Evolutionary conservation across 139 green algal species (phyloP).

Genomic region (Dunaliella sp.): DNA sequence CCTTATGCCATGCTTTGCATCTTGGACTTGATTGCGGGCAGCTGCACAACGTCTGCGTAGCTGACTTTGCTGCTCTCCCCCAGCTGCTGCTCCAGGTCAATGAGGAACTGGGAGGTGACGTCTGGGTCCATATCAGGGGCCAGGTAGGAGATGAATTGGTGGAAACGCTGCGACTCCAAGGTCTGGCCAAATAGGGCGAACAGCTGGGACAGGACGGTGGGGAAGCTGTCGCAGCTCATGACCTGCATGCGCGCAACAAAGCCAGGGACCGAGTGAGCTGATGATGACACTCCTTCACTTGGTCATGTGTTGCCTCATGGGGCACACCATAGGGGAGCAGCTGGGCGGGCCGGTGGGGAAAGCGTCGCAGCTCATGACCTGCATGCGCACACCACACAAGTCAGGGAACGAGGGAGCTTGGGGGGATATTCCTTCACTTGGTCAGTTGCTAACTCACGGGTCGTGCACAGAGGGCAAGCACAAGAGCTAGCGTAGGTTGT

Average conservation of each 20-base stretch:
- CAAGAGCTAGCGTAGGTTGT: too few species aligned
- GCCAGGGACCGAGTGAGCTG: too few species aligned
- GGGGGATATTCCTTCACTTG: too few species aligned
- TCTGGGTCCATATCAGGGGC: slow-evolving; percentile 48
- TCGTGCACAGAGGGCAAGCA: too few species aligned
- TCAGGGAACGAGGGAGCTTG: too few species aligned
- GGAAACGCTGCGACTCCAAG: slow-evolving; percentile 27
- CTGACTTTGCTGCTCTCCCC: slow-evolving; percentile 9
- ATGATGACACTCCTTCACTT: too few species aligned
- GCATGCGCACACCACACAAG: too few species aligned
- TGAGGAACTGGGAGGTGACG: slow-evolving; percentile 29
- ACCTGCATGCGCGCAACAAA: too few species aligned
- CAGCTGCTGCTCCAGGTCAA: slow-evolving; percentile 8
- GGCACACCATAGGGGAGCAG: too few species aligned
- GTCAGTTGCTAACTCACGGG: too few species aligned
- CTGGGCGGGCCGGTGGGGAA: slow-evolving; percentile 33
- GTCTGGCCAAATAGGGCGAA: slow-evolving; percentile 42
- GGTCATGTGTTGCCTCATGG: too few species aligned
- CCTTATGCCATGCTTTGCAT: not conserved
- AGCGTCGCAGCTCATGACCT: slow-evolving; percentile 50
- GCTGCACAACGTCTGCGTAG: not conserved
- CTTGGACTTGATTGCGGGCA: not conserved
- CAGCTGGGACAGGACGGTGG: slow-evolving; percentile 28
- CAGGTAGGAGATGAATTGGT: slow-evolving; percentile 34
- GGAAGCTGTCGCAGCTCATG: slow-evolving; percentile 51